Conservation (phyloP, 2,329 filamentous ascomycete genomes). For the Blastomyces silverae region DNA sequence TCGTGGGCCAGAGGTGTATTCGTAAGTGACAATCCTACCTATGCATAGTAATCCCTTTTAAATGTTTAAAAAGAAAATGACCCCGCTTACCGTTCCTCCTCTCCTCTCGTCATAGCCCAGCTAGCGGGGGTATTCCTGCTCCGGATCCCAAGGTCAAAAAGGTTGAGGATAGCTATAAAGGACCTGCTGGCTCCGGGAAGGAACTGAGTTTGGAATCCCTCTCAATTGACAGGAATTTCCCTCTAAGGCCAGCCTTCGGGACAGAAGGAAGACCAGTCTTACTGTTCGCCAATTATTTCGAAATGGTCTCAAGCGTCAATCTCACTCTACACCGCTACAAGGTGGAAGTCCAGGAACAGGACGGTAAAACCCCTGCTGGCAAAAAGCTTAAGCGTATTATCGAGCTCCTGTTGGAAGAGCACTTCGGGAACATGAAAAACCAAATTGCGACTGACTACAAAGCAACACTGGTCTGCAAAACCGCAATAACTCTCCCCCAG, state of each 20-base stretch:
- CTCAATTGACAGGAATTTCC: slow-evolving; percentile 25
- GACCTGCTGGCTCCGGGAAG: slow-evolving; percentile 21
- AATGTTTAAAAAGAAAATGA: neutral
- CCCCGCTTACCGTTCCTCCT: neutral
- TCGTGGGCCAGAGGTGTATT: slow-evolving; percentile 25
- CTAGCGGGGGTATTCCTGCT: slow-evolving; percentile 21
- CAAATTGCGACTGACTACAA: slow-evolving; percentile 38
- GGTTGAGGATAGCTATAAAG: slow-evolving; percentile 27
- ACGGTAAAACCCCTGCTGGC: slow-evolving; percentile 29
- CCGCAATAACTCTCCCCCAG: slow-evolving; percentile 22
- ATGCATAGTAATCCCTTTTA: no score
- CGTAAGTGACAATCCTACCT: slow-evolving; percentile 23
- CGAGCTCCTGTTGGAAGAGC: slow-evolving; percentile 40
- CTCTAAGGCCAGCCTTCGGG: slow-evolving; percentile 36
- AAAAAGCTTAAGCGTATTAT: slow-evolving; percentile 46
- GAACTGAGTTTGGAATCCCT: slow-evolving; percentile 16
- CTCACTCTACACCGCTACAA: slow-evolving; percentile 39
- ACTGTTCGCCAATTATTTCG: slow-evolving; percentile 38
- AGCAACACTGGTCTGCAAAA: slow-evolving; percentile 34
- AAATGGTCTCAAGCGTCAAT: slow-evolving; percentile 33
- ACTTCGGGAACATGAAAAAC: slow-evolving; percentile 27
- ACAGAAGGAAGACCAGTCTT: slow-evolving; percentile 29
- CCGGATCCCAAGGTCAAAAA: slow-evolving; percentile 26
- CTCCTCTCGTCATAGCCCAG: slow-evolving; percentile 21
- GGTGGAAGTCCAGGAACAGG: slow-evolving; percentile 31